These are phyloP conservation scores for Cadophora luteo-olivacea DNA, from an alignment of 2,329 filamentous ascomycete genomes.

Conservation along the genomic window DNA sequence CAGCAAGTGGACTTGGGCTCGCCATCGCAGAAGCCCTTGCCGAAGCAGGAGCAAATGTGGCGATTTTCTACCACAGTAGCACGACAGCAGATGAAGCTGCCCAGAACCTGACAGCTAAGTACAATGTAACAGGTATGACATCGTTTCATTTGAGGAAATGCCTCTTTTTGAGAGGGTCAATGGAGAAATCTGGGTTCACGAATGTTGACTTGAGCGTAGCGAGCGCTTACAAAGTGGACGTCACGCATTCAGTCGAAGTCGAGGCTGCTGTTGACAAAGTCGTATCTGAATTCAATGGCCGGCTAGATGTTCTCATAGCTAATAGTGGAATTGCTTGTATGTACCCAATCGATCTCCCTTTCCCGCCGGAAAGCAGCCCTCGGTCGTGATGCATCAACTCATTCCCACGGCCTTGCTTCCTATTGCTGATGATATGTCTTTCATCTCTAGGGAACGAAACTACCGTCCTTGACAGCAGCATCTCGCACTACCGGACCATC, in stretches of 20 bases:
- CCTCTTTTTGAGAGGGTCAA: not conserved
- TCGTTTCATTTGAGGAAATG: not conserved
- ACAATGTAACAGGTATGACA: not conserved
- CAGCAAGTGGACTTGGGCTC: conserved; percentile 53
- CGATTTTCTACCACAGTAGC: conserved; percentile 49
- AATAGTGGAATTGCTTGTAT: conserved; percentile 3
- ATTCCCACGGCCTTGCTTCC: not conserved
- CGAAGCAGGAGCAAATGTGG: conserved; percentile 53
- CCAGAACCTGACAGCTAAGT: not conserved
- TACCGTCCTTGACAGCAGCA: not conserved
- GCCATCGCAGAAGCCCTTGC: conserved; percentile 52
- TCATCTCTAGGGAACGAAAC: not conserved
- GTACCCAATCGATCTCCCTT: not conserved
- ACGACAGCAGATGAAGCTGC: not conserved
- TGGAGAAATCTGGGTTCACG: not conserved
- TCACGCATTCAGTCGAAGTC: not conserved
- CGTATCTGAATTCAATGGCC: not conserved
- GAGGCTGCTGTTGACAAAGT: not conserved
- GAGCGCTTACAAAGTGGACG: not conserved
- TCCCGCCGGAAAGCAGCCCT: not conserved
- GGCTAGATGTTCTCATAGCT: not conserved
- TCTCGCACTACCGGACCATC: not conserved
- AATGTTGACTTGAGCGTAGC: not conserved
- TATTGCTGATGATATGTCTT: not conserved
- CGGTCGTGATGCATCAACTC: too few species aligned